Evolutionary conservation across 1,284 basidiomycete genomes (phyloP).

Genomic region (Hypsizygus ulmarius): DNA sequence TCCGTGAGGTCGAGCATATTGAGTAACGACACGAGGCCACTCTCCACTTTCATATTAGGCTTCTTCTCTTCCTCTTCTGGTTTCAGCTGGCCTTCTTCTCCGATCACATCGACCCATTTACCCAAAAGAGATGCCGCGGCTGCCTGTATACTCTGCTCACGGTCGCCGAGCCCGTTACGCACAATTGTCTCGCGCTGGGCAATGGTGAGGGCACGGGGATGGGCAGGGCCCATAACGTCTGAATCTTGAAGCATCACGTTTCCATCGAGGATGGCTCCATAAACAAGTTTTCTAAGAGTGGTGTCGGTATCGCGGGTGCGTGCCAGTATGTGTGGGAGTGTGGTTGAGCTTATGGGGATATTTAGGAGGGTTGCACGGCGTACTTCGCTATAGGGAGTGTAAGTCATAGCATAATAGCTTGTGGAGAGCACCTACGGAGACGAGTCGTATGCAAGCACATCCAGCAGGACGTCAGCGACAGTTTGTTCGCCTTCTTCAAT

Average conservation of each 20-base stretch:
- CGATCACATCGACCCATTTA: slow-evolving; percentile 65
- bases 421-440: slow-evolving; percentile 57
- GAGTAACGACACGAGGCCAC: slow-evolving; percentile 35
- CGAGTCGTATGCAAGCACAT: slow-evolving; percentile 73
- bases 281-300: slow-evolving; percentile 78
- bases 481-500: slow-evolving; percentile 58
- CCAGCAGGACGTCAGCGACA: slow-evolving; percentile 63
- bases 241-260: slow-evolving; percentile 32
- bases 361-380: slow-evolving; percentile 81
- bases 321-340: slow-evolving; percentile 69
- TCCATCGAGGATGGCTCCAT: slow-evolving; percentile 58
- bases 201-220: slow-evolving; percentile 66
- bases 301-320: slow-evolving; percentile 86
- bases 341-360: slow-evolving; percentile 56
- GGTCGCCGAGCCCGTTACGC: slow-evolving; percentile 82
- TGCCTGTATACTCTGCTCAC: slow-evolving; percentile 73
- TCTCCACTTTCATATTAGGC: slow-evolving; percentile 24
- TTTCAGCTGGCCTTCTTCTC: slow-evolving; percentile 11
- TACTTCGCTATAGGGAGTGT: slow-evolving; percentile 66
- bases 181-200: slow-evolving; percentile 77
- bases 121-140: slow-evolving; percentile 75
- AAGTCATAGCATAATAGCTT: slow-evolving; percentile 4
- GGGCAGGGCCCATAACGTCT: slow-evolving; percentile 42
- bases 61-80: slow-evolving; percentile 23
- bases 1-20: slow-evolving; percentile 38